Conservation (phyloP, 345 rosid species). For the Camelina laxa region DNA sequence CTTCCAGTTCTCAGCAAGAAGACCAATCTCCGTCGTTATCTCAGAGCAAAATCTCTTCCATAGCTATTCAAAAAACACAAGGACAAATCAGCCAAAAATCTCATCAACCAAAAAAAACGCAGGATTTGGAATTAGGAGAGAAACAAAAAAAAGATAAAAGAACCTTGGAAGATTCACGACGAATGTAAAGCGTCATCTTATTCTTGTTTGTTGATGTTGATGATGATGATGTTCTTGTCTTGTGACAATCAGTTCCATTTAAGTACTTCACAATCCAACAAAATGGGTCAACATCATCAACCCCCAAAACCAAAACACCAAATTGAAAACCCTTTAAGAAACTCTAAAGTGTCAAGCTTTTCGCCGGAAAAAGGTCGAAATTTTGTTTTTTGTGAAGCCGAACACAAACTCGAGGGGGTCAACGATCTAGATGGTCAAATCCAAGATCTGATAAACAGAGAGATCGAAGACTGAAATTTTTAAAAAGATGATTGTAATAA, state of each 20-base stretch:
- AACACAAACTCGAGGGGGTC: slow-evolving; percentile 31
- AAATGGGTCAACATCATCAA: slow-evolving; percentile 57
- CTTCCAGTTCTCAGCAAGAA: slow-evolving; percentile 89
- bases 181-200: slow-evolving; percentile 89
- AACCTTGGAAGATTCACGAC: slow-evolving; percentile 97
- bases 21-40: slow-evolving; percentile 75
- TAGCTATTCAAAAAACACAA: slow-evolving; percentile 51
- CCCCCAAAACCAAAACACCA: slow-evolving; percentile 11
- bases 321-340: neutral
- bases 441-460: slow-evolving; percentile 36
- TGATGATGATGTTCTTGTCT: slow-evolving; percentile 37
- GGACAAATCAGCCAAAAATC: slow-evolving; percentile 21
- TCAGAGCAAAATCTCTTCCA: slow-evolving; percentile 98
- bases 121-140: slow-evolving; percentile 16
- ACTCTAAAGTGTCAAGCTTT: slow-evolving; percentile 24
- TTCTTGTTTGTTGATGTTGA: slow-evolving; percentile 28
- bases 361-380: slow-evolving; percentile 19
- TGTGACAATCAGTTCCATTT: slow-evolving; percentile 73
- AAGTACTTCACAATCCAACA: slow-evolving; percentile 55
- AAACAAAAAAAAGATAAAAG: neutral
- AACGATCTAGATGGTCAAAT: slow-evolving; percentile 41
- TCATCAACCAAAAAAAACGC: neutral
- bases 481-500: neutral
- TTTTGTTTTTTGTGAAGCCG: neutral
- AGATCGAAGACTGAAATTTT: slow-evolving; percentile 26